Conservation (phyloP, 139 green algal species). For the Chlamydomonas sp. region DNA sequence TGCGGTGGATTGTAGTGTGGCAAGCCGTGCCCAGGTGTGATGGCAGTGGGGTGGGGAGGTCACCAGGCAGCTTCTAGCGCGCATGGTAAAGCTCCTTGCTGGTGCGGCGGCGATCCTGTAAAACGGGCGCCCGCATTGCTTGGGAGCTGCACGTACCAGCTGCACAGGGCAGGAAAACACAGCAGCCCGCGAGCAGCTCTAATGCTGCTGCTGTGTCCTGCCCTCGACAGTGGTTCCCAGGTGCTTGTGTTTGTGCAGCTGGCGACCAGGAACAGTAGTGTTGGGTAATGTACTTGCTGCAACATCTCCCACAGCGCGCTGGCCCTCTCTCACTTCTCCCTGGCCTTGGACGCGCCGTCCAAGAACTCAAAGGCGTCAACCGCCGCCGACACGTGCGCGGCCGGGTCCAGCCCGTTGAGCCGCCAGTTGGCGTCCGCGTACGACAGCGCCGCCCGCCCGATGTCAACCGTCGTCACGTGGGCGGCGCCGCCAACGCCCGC, state of each 20-base stretch:
- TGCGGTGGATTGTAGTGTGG: too few relatives aligned
- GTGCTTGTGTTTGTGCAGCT: neutral
- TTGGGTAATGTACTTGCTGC: neutral
- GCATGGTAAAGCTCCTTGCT: too few relatives aligned
- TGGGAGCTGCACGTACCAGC: too few relatives aligned
- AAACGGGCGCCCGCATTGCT: too few relatives aligned
- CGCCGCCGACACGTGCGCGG: slow-evolving; percentile 21
- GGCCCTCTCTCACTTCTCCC: slow-evolving; percentile 6
- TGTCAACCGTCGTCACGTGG: slow-evolving; percentile 63
- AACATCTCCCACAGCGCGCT: too few relatives aligned
- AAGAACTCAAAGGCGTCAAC: slow-evolving; percentile 66
- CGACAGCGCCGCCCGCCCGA: slow-evolving; percentile 45
- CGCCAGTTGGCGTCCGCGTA: slow-evolving; percentile 55
- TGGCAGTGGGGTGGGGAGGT: too few relatives aligned
- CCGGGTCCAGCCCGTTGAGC: slow-evolving; percentile 53
- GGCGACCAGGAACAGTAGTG: neutral
- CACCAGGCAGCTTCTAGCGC: too few relatives aligned
- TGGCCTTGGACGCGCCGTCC: slow-evolving; percentile 42
- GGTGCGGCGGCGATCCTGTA: too few relatives aligned
- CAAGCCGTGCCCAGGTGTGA: too few relatives aligned
- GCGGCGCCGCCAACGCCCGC: slow-evolving; percentile 53
- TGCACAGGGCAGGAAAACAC: too few relatives aligned
- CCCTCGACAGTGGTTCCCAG: neutral
- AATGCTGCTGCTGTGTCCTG: too few relatives aligned
- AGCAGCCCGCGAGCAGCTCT: too few relatives aligned